Percentiles rank a stretch among this genome's conserved stretches.
phyloP scores from a whole-genome alignment of 2,329 filamentous ascomycete species.

The Coccinonectria pachysandricola region DNA sequence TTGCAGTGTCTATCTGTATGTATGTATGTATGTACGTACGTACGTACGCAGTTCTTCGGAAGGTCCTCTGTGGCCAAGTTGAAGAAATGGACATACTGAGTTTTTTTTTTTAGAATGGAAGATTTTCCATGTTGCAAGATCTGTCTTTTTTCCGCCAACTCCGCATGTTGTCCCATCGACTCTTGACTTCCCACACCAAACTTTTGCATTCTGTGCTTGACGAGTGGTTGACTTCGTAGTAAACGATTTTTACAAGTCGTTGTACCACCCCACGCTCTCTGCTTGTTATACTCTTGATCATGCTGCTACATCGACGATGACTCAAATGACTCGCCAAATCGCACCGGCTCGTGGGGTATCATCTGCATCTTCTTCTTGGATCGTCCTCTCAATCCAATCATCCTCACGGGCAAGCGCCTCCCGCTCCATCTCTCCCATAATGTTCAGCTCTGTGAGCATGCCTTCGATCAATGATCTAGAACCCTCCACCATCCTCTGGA shows the following conservation, averaged over 20 bases:
- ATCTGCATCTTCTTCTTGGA: conserved; percentile 30
- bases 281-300: too few species aligned
- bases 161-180: too few species aligned
- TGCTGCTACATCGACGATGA: too few species aligned
- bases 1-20: too few species aligned
- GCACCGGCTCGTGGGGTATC: conserved; percentile 32
- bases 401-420: conserved; percentile 47
- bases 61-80: not conserved
- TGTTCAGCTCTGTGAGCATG: conserved; percentile 52
- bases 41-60: too few species aligned
- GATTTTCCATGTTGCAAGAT: conserved; percentile 2
- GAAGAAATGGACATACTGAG: not conserved
- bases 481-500: conserved; percentile 37
- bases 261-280: too few species aligned
- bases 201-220: too few species aligned
- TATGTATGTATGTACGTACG: too few species aligned
- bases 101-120: conserved; percentile 8
- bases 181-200: too few species aligned
- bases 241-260: too few species aligned
- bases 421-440: conserved; percentile 52
- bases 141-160: too few species aligned
- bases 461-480: conserved; percentile 40
- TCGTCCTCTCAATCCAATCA: conserved; percentile 48
- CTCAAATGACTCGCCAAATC: conserved; percentile 34
- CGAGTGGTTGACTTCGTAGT: too few species aligned